A percentile compares a stretch with the other conserved stretches of the same genome.
Conservation (phyloP, 1,139 yeast species). For the Nakaseomyces nivariensis region DNA sequence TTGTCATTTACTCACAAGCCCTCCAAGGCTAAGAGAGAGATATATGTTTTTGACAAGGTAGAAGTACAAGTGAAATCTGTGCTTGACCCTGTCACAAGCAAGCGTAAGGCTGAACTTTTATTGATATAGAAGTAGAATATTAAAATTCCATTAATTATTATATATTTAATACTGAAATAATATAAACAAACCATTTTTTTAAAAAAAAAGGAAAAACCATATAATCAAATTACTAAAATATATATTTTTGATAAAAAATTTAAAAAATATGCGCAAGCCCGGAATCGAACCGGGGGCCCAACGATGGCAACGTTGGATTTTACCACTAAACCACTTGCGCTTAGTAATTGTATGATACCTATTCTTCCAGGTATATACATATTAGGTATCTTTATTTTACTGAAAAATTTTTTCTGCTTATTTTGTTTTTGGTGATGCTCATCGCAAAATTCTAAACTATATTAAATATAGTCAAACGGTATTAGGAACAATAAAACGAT, state of each 20-base stretch:
- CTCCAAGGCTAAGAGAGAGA: slow-evolving; percentile 36
- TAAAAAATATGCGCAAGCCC: slow-evolving; percentile 7
- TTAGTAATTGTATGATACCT: neutral
- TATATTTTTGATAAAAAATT: neutral
- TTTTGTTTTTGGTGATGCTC: neutral
- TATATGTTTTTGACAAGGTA: slow-evolving; percentile 80
- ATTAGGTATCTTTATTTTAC: neutral
- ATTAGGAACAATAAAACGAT: too few species aligned
- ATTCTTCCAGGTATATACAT: neutral
- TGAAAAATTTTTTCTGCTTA: neutral
- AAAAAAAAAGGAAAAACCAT: neutral
- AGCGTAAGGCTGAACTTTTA: slow-evolving; percentile 78
- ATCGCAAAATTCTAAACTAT: neutral
- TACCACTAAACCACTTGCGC: slow-evolving; percentile 9
- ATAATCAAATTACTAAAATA: too few species aligned
- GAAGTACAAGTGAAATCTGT: slow-evolving; percentile 71
- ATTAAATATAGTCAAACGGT: too few species aligned
- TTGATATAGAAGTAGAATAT: slow-evolving; percentile 31
- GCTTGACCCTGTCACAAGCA: slow-evolving; percentile 81
- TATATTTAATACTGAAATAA: neutral
- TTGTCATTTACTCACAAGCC: slow-evolving; percentile 44
- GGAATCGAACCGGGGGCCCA: slow-evolving; percentile 10
- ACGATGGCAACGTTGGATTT: slow-evolving; percentile 9
- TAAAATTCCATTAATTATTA: too few species aligned
- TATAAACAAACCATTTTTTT: neutral